Percentiles rank a stretch among this genome's conserved stretches.
Evolutionary conservation across 1,284 basidiomycete genomes (phyloP).

Genomic region (Vanrija pseudolonga): DNA sequence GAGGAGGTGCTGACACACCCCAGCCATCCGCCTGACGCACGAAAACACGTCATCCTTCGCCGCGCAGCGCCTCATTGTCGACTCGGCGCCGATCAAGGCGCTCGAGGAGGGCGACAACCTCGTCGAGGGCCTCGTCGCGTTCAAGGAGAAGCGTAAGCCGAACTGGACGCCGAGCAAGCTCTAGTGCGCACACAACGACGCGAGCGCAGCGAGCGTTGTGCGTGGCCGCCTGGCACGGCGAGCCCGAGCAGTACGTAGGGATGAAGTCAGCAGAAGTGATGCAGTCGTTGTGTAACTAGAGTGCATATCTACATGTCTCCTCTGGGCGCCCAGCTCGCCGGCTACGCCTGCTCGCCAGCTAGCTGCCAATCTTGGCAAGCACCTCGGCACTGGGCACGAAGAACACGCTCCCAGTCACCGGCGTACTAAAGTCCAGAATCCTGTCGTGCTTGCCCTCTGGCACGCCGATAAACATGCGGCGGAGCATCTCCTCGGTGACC

Average conservation of each 20-base stretch:
- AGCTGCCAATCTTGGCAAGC: neutral
- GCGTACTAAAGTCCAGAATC: conserved; percentile 14
- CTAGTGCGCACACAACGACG: too few species aligned
- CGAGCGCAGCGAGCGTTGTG: too few species aligned
- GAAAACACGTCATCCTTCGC: conserved; percentile 1
- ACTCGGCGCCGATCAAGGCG: conserved; percentile 7
- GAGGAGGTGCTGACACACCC: neutral
- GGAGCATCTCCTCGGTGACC: conserved; percentile 20
- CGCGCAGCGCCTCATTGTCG: conserved; percentile 10
- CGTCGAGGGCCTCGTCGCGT: conserved; percentile 16
- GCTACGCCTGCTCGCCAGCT: too few species aligned
- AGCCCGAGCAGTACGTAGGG: too few species aligned
- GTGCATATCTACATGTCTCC: too few species aligned
- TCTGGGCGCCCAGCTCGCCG: too few species aligned
- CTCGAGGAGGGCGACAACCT: conserved; percentile 12
- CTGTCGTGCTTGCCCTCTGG: conserved; percentile 14
- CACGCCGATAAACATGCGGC: conserved; percentile 18
- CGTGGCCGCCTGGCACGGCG: too few species aligned
- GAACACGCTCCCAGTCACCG: conserved; percentile 11
- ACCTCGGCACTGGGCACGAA: conserved; percentile 12
- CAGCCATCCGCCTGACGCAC: conserved; percentile 13
- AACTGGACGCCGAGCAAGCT: conserved; percentile 13
- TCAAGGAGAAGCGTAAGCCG: conserved; percentile 13
- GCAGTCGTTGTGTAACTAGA: too few species aligned
- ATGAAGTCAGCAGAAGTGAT: too few species aligned